Conservation (phyloP, 108 stramenopile genomes). For the Fragilariopsis cylindrus region DNA sequence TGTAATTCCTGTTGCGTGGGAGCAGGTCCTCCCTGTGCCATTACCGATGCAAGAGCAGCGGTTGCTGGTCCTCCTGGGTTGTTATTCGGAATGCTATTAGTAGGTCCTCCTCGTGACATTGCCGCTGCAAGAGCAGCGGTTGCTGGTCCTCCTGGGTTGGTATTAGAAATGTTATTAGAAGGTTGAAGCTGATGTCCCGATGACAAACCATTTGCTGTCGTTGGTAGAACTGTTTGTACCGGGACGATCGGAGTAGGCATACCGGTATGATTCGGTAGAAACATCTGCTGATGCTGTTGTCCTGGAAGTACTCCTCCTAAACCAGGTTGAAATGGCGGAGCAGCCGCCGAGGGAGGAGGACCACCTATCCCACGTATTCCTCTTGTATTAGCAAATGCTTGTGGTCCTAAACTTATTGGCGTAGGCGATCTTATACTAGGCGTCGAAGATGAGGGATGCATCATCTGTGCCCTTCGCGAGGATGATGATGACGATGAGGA, state of each 20-base stretch:
- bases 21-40: slow-evolving; percentile 12
- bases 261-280: slow-evolving; percentile 2
- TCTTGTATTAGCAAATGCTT: slow-evolving; percentile 8
- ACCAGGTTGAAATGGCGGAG: slow-evolving; percentile 12
- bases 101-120: not conserved
- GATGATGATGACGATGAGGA: not conserved
- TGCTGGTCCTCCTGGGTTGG: slow-evolving; percentile 3
- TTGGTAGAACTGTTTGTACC: not conserved
- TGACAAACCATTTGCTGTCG: not conserved
- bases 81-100: not conserved
- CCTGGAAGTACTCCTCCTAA: slow-evolving; percentile 13
- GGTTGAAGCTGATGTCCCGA: no score
- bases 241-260: not conserved
- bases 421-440: slow-evolving; percentile 14
- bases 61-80: slow-evolving; percentile 6
- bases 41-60: slow-evolving; percentile 6
- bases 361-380: not conserved
- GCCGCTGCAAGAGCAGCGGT: not conserved
- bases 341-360: slow-evolving; percentile 4
- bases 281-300: slow-evolving; percentile 27
- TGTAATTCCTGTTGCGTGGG: slow-evolving; percentile 7
- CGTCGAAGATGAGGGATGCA: not conserved
- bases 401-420: slow-evolving; percentile 27
- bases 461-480: not conserved
- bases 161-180: not conserved